These are phyloP conservation scores for Cladorrhinum samala DNA, from an alignment of 495 filamentous ascomycete species.

Conservation along the genomic window DNA sequence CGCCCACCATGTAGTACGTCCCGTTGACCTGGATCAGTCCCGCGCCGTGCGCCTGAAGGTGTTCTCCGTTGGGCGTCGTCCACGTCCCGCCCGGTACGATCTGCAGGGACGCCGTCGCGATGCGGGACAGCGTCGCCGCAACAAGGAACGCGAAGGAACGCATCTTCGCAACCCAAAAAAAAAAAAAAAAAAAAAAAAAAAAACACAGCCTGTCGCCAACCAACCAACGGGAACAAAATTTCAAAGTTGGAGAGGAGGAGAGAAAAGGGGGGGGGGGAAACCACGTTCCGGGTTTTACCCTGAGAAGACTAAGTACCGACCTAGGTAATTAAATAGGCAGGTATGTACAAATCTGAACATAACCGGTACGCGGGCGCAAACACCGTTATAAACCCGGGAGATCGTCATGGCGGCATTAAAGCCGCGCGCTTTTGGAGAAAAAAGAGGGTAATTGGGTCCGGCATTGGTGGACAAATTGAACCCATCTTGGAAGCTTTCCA, in stretches of 20 bases:
- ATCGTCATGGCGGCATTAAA: neutral
- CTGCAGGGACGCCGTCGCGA: conserved; percentile 31
- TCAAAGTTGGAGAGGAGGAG: too few species aligned
- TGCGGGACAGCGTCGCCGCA: conserved; percentile 18
- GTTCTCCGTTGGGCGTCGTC: conserved; percentile 46
- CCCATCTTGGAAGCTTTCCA: neutral
- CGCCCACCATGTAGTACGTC: conserved; percentile 58
- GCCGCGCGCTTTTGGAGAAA: neutral
- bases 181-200: too few species aligned
- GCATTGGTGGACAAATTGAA: neutral
- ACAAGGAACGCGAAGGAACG: conserved; percentile 10
- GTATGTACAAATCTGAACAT: too few species aligned
- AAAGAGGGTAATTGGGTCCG: neutral
- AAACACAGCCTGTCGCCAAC: too few species aligned
- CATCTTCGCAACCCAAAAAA: too few species aligned
- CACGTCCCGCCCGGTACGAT: conserved; percentile 46
- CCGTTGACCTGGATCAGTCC: conserved; percentile 49
- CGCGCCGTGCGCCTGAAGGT: conserved; percentile 57
- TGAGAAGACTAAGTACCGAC: too few species aligned
- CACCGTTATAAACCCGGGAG: too few species aligned
- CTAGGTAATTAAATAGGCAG: too few species aligned
- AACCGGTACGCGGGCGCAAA: too few species aligned
- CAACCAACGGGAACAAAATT: too few species aligned
- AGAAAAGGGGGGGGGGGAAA: neutral
- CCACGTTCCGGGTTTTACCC: neutral